Evolutionary conservation across 2,329 filamentous ascomycete species (phyloP), one percentile per base, ranked within the genome.

Genomic region (Sporothrix brunneoviolacea): DNA sequence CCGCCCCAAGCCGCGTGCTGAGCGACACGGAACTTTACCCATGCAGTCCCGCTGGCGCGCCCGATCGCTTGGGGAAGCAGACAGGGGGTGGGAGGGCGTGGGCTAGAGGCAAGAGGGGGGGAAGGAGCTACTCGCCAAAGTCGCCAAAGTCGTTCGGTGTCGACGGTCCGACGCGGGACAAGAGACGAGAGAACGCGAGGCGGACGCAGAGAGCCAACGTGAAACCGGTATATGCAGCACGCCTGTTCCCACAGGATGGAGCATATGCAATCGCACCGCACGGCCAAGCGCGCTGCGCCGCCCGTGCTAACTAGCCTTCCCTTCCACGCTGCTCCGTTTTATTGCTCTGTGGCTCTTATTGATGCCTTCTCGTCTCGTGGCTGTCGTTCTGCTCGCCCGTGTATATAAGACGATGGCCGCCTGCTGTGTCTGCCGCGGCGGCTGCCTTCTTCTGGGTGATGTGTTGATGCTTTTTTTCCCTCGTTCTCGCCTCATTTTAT

Each of bases 161-260:
- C 64, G 65, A 75, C 74, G 74, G 71, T 75, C 74, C 74, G 74
- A 70, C 59, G 59, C 65, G 67, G 68, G 64, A 70, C 64, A 52
- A 48, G 35, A 21, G 15, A 22, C 27, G 33, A 16, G 8, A 49
- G 28, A 35, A 41, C 8, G 35, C 16, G 30, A 36, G 21, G 37
- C 37, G n/a, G 37, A 47, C 24, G 18, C n/a, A 47, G 28, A 18
- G 39, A 21, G 28, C 33, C 8, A 39, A 19, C 42, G 24, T 36
- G 38, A 42, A 49, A 41, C 46, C 37, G 45, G 45, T 35, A 41
- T 48, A 30, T 40, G 30, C 35, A 47, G 16, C n/a, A n/a, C n/a
- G n/a, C n/a, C 36, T 35, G 45, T 33, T 48, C 45, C 45, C 45
- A 45, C 42, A 45, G 42, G 42, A 45, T 45, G 32, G 42, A 21